These are phyloP conservation scores for Skeletonema potamos DNA, from an alignment of 108 stramenopile species.

Conservation along the genomic window DNA sequence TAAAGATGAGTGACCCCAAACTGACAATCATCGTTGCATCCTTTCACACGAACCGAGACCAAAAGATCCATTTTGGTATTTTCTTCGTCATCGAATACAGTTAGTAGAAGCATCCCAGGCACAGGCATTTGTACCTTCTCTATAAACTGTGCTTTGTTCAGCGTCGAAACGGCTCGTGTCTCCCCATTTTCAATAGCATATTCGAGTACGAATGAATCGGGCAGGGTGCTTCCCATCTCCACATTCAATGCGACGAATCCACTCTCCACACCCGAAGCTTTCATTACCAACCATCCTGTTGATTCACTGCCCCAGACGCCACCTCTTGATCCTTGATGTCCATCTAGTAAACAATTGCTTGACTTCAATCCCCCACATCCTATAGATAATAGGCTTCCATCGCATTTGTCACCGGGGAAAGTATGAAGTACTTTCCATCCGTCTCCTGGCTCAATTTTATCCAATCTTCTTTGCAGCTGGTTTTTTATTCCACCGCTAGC, in stretches of 20 bases:
- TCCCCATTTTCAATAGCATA: slow-evolving; percentile 66
- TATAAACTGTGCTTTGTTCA: slow-evolving; percentile 46
- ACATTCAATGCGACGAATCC: slow-evolving; percentile 73
- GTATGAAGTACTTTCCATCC: slow-evolving; percentile 64
- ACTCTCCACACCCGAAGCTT: slow-evolving; percentile 51
- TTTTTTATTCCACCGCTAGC: not conserved
- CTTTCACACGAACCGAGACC: slow-evolving; percentile 63
- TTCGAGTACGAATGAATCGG: slow-evolving; percentile 66
- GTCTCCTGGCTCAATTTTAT: slow-evolving; percentile 55
- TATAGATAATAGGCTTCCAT: slow-evolving; percentile 56
- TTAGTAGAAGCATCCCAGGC: slow-evolving; percentile 36
- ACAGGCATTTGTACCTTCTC: slow-evolving; percentile 39
- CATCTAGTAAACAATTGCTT: slow-evolving; percentile 62
- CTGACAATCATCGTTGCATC: slow-evolving; percentile 40
- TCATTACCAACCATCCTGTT: slow-evolving; percentile 78
- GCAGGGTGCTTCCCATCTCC: slow-evolving; percentile 51
- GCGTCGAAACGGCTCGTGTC: slow-evolving; percentile 27
- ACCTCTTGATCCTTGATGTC: slow-evolving; percentile 72
- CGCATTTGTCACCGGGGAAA: slow-evolving; percentile 66
- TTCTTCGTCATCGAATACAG: slow-evolving; percentile 62
- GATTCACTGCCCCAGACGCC: slow-evolving; percentile 64
- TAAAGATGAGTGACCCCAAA: slow-evolving; percentile 72
- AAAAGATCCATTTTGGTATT: slow-evolving; percentile 57
- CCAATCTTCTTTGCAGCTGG: slow-evolving; percentile 7
- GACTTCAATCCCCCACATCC: slow-evolving; percentile 47